A percentile compares a stretch with the other conserved stretches of the same genome.
Conservation (phyloP, 2,329 filamentous ascomycete genomes). For the Colletotrichum eremochloae region DNA sequence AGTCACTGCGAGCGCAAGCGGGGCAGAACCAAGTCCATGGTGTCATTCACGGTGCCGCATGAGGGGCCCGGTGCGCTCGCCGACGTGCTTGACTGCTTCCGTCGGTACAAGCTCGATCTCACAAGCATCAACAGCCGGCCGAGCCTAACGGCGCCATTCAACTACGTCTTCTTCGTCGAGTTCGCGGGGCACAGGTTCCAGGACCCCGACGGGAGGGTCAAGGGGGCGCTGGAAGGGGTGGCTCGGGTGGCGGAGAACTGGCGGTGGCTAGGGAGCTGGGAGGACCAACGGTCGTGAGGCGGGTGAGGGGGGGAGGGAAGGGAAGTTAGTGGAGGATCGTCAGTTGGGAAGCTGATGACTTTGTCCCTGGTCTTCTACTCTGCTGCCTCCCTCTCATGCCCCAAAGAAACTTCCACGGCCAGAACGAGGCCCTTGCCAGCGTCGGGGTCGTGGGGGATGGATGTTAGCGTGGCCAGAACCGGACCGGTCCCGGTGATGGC, state of each 20-base stretch:
- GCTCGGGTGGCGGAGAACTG: conserved; percentile 69
- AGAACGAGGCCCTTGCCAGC: not conserved
- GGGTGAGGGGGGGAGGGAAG: not conserved
- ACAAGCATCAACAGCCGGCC: conserved; percentile 93
- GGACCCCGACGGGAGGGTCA: conserved; percentile 70
- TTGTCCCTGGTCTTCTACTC: not conserved
- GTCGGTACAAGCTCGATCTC: conserved; percentile 79
- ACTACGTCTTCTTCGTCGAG: conserved; percentile 96
- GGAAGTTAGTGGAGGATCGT: not conserved
- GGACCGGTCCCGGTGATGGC: conserved; percentile 21
- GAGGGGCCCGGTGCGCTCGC: conserved; percentile 84
- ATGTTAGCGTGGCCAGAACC: conserved; percentile 3
- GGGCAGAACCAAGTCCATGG: conserved; percentile 74
- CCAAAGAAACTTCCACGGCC: not conserved
- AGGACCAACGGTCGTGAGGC: conserved; percentile 58
- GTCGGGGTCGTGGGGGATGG: not conserved
- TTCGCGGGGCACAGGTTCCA: conserved; percentile 74
- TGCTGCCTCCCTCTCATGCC: not conserved
- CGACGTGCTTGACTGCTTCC: conserved; percentile 84
- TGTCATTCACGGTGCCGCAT: conserved; percentile 88
- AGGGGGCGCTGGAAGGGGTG: conserved; percentile 71
- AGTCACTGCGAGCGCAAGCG: conserved; percentile 31
- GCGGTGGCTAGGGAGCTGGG: conserved; percentile 80
- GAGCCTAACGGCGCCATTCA: conserved; percentile 80
- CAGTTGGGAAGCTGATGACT: not conserved